Percentiles rank a stretch among this genome's conserved stretches.
Conservation (phyloP, 495 filamentous ascomycete species). For the Melanomma pulvis-pyrius region DNA sequence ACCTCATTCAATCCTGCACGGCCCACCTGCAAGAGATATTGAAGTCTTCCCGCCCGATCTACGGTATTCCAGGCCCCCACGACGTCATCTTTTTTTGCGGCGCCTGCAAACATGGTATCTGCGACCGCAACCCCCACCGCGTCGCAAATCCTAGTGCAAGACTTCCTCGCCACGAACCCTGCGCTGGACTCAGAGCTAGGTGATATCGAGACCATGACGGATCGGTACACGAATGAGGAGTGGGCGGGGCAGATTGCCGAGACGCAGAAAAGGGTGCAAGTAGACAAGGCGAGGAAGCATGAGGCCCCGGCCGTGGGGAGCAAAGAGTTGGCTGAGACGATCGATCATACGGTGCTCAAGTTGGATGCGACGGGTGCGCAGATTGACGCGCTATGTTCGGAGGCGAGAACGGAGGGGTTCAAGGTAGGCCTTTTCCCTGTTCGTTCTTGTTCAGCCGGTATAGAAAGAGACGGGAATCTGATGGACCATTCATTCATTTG, state of each 20-base stretch:
- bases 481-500: no score
- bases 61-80: background rate
- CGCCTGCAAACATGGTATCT: constrained; percentile 1
- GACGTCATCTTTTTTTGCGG: constrained; percentile 8
- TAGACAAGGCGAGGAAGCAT: constrained; percentile 20
- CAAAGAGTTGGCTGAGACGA: constrained; percentile 41
- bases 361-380: constrained; percentile 56
- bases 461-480: no score
- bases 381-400: constrained; percentile 64
- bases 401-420: constrained; percentile 62
- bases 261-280: constrained; percentile 29
- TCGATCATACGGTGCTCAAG: constrained; percentile 70
- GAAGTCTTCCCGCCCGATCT: no score
- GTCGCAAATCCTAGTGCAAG: constrained; percentile 13
- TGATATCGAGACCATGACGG: constrained; percentile 37
- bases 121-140: background rate
- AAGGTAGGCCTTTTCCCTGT: constrained; percentile 52
- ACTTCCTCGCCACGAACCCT: constrained; percentile 14
- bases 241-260: constrained; percentile 42
- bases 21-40: background rate
- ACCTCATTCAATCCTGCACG: background rate
- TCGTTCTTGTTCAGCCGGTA: background rate
- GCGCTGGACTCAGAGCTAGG: constrained; percentile 14
- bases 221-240: constrained; percentile 44
- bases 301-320: constrained; percentile 15